Evolutionary conservation across 768 basidiomycete species (phyloP), one percentile per base, ranked within the genome.

Genomic region (Pholiota molesta): DNA sequence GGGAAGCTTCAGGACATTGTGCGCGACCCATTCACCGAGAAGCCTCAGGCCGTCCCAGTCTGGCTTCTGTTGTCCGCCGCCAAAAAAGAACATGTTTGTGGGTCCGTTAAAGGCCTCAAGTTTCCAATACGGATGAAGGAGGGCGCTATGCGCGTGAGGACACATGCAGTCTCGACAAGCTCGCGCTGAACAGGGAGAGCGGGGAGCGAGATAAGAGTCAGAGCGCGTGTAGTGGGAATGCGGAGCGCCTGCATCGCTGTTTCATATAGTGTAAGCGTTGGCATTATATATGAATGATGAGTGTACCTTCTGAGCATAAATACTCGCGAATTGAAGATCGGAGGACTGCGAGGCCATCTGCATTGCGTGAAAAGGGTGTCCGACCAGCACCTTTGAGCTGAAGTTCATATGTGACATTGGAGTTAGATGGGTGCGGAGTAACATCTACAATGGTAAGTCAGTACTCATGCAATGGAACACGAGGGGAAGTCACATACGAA

Each of bases 321-420:
- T 89, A 99, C 76, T 99, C 97, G 52, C 97, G 88, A 29, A 99
- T 88, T 5, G 94, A 96, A 44, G 94, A 95, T 28, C 97, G 88
- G n/a, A 95, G 75, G 2, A 98, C 97, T 0, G 97, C 97, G 17
- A 99, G 82, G 0, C 97, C 97, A 73, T 99, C 97, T 3, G 97
- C 97, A 55, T 81, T 84, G 26, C 97, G 84, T 0, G 94, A 92
- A 77, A 96, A 99, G 0, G 97, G 96, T 0, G 97, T 99, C 11
- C 97, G 82, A 0, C 97, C 97, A 0, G 90, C 86, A 1, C 97
- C 97, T 73, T 99, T 99, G 66, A 99, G 84, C 73, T 99, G 97
- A 9, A 99, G 80, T 69, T 99, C 97, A 68, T 89, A 91, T 0
- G 78, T 77, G 5, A 80, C 68, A 17, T 83, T 77, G 2, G 83